Base-by-base conservation (phyloP, 495 filamentous ascomycete species). In the Aspergillus sclerotioniger region DNA sequence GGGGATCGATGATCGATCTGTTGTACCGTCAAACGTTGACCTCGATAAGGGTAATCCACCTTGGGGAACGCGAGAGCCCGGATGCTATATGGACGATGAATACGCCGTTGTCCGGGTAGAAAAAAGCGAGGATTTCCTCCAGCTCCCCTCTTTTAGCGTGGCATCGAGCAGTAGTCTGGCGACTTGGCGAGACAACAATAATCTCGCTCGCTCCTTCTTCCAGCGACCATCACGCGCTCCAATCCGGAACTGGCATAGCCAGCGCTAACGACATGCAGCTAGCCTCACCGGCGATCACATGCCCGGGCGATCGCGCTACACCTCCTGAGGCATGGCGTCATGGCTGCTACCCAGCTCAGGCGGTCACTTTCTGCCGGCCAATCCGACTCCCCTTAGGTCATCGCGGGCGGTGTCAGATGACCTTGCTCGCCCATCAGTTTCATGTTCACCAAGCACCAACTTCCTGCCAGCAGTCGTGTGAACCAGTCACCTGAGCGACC, bases 191-290 rank as follows among this genome's bases (percentile, higher is more conserved):
- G 16, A 8, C 28, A 32, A 8, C 9, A 56, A 48, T 46, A 53
- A 35, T 63, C 63, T 66, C 60, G 61, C 62, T 17, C 20, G 20
- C 46, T n/a, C 47, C 31, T 31, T 32, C 25, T 3, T 17, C 13
- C 8, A 39, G 54, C 9, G 32, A 47, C 41, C 17, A 53, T 55
- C 51, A 62, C 60, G 51, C 58, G 58, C 48, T 29, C 17, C 9
- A 29, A 47, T 32, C 16, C 47, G 8, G 47, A 50, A 29, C 6
- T 16, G 47, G 47, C 31, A 43, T 48, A 50, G 51, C 43, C 7
- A 10, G 21, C 12, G 16, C 48, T 56, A 35, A 48, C 49, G n/a
- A 7, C 10, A 32, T 21, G 20, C 15, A 35, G 37, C 7, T 51
- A 32, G 41, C 4, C 19, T 10, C 32, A n/a, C 25, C 31, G 48